Evolutionary conservation across 2,329 filamentous ascomycete genomes (phyloP), one percentile per base, ranked within the genome.

Genomic region (Lachnellula subtilissima): DNA sequence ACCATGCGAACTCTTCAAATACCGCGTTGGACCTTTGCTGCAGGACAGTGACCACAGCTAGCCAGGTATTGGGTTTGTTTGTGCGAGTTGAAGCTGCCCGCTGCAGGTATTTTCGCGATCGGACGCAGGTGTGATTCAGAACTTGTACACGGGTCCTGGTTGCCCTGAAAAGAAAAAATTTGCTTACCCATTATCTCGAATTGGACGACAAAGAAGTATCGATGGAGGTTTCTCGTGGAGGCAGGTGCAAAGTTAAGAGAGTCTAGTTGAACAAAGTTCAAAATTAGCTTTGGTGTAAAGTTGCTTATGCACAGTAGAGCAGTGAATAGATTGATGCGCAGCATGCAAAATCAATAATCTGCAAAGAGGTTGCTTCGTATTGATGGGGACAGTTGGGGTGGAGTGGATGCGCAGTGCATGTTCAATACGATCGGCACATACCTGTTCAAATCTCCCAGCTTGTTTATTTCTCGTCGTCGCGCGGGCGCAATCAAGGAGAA

Each of bases 131-230:
- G 48, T 45, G 40, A 19, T 45, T 50, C 52, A 51, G 42, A 42
- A 43, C 35, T 53, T 5, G 32, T 36, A 55, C 50, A 51, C 25
- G 39, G 53, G 54, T 54, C 48, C 55, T 55, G 46, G 46, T 53
- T 56, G 52, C 51, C 52, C 48, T 40, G 28, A 55, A 63, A 65
- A 56, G 54, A 65, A 65, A 65, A 64, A 46, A 43, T 52, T 60
- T 67, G 67, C 67, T 70, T 70, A 70, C 67, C 67, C 67, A 70
- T 70, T 66, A 62, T 68, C 39, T 63, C 46, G 57, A 61, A 52
- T 65, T 50, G 42, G 28, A 8, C 12, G 61, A 60, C 62, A 51
- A 53, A 65, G 65, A 67, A 69, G 56, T 66, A 61, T 62, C 64
- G 64, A 66, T 61, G 47, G 60, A 50, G 52, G 64, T 71, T 32